phyloP scores from a whole-genome alignment of 192 early-diverging fungal genomes.

The Entrophospora sp. region DNA sequence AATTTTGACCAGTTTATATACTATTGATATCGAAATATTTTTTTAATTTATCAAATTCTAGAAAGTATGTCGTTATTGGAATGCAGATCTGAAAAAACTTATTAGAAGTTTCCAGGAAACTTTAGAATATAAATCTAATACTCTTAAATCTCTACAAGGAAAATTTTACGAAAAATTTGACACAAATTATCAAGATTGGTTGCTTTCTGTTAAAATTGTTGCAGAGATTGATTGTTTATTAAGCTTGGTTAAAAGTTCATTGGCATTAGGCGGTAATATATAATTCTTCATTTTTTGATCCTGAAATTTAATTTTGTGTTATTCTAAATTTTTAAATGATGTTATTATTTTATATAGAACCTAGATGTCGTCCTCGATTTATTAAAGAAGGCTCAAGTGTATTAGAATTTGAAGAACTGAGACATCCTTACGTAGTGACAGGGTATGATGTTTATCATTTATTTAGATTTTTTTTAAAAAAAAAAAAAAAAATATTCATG shows the following conservation, averaged over 20 bases:
- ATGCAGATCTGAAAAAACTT: constrained; percentile 48
- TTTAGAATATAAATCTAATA: constrained; percentile 66
- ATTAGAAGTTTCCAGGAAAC: constrained; percentile 72
- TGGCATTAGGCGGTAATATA: constrained; percentile 59
- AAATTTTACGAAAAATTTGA: constrained; percentile 83
- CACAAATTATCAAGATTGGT: constrained; percentile 59
- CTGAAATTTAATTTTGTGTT: too few relatives aligned
- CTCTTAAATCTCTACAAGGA: constrained; percentile 62
- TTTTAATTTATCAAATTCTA: constrained; percentile 19
- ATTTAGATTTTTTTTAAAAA: too few relatives aligned
- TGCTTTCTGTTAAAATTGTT: constrained; percentile 60
- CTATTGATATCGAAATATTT: neutral
- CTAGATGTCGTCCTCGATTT: constrained; percentile 82
- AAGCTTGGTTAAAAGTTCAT: constrained; percentile 59
- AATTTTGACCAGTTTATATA: too few relatives aligned
- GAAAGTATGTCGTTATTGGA: constrained; percentile 81
- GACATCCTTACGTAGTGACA: constrained; percentile 88
- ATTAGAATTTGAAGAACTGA: constrained; percentile 75
- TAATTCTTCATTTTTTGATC: too few relatives aligned
- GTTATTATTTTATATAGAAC: constrained; percentile 34
- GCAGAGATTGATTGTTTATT: constrained; percentile 85
- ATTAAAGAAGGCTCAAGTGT: constrained; percentile 53
- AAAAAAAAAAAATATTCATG: too few relatives aligned
- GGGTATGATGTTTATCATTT: too few relatives aligned
- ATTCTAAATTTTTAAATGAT: too few relatives aligned